phyloP scores from a whole-genome alignment of 108 stramenopile genomes.

The Pseudonitzschia pungens region DNA sequence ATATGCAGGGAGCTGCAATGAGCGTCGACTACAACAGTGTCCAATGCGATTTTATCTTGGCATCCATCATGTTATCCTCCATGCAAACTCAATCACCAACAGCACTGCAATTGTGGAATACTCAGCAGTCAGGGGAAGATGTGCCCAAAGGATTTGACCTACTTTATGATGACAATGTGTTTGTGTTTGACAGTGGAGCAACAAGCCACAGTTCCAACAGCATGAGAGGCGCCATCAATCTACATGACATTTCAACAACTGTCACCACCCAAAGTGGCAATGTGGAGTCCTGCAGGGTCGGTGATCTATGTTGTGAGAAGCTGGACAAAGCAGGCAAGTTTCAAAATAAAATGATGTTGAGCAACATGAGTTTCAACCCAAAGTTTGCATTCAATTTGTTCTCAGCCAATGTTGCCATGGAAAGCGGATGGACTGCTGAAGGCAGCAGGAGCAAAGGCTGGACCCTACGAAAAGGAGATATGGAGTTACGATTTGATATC shows the following conservation, averaged over 20 bases:
- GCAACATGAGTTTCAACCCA: background rate
- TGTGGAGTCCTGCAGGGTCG: background rate
- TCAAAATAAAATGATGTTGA: background rate
- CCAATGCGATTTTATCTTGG: too few relatives aligned
- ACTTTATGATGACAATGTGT: background rate
- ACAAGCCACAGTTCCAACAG: background rate
- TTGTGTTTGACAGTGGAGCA: background rate
- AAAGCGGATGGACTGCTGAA: background rate
- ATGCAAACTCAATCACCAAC: background rate
- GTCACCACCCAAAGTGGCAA: background rate
- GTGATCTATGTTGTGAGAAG: background rate
- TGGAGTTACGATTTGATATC: background rate
- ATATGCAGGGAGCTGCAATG: background rate
- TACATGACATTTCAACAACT: background rate
- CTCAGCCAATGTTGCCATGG: background rate
- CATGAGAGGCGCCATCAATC: background rate
- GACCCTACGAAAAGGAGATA: background rate
- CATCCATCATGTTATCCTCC: background rate
- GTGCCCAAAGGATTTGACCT: background rate
- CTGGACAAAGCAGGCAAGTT: background rate
- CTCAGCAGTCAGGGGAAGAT: background rate
- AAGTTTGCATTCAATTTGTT: background rate
- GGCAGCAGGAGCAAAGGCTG: background rate
- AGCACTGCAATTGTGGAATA: background rate
- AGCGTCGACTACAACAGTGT: too few relatives aligned